phyloP scores from a whole-genome alignment of 768 basidiomycete genomes.

The Tulasnella sp. region DNA sequence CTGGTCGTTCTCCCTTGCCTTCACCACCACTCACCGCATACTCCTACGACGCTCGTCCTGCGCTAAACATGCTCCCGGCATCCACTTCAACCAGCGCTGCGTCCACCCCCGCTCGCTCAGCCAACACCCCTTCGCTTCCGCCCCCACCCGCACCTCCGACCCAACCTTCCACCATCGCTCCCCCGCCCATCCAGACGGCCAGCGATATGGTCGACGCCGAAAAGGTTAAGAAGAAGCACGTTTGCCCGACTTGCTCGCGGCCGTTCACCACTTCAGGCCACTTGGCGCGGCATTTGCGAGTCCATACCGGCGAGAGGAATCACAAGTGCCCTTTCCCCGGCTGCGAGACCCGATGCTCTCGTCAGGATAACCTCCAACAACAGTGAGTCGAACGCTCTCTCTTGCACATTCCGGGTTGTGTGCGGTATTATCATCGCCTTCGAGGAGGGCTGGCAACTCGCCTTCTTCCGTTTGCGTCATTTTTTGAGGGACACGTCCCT shows the following conservation, averaged over 20 bases:
- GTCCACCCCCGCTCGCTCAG: conserved; percentile 14
- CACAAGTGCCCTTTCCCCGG: conserved; percentile 95
- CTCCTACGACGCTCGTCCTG: conserved; percentile 22
- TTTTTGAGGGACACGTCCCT: not conserved
- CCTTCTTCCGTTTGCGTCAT: not conserved
- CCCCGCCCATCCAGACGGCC: conserved; percentile 24
- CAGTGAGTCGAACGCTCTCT: conserved; percentile 42
- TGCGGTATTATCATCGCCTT: conserved; percentile 3
- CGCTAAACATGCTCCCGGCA: conserved; percentile 15
- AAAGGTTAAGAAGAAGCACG: conserved; percentile 45
- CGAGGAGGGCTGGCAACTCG: not conserved
- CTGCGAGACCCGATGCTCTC: conserved; percentile 83
- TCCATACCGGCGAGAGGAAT: conserved; percentile 89
- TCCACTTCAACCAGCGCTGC: conserved; percentile 3
- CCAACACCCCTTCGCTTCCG: conserved; percentile 13
- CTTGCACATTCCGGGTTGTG: not conserved
- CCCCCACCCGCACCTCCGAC: conserved; percentile 19
- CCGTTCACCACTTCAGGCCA: conserved; percentile 87
- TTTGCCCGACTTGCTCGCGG: conserved; percentile 69
- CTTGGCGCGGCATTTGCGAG: conserved; percentile 78
- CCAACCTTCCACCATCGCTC: conserved; percentile 25
- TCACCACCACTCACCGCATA: conserved; percentile 14
- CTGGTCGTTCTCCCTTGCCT: conserved; percentile 19
- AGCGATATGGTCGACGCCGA: conserved; percentile 35
- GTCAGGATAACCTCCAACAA: conserved; percentile 80